Base-by-base conservation (phyloP, 345 rosid genomes). In the Dipteronia dyeriana region DNA sequence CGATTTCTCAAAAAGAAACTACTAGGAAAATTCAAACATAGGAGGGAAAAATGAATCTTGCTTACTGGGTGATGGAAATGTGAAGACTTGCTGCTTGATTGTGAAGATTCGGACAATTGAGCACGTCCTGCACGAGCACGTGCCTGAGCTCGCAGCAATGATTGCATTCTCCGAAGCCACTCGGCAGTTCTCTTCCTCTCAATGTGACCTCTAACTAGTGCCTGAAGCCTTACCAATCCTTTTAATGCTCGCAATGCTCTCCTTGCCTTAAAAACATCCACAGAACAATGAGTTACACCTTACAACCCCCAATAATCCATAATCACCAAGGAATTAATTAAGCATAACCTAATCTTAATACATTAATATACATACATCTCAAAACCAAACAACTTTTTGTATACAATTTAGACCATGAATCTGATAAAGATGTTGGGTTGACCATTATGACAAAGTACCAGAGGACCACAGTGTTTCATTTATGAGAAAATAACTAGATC, bases 161-260 rank as follows among this genome's bases (percentile, higher is more conserved):
- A 86, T 47, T 92, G 99, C 97, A 94, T 92, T 77, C 85, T 60
- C 10, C 84, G 88, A 59, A 89, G 75, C 91, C 89, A 84, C 29
- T 81, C 83, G 4, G 87, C 70, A 34, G 85, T 86, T 78, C 88
- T 83, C 85, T 94, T 97, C 75, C 99, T 83, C 84, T 89, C 91
- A 4, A 94, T 88, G 75, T 94, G 93, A 12, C 99, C 97, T 84
- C 99, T 91, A n/a, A 92, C 97, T 45, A 92, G 80, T 0, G 98
- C 98, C 75, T 97, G 97, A 81, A 97, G 96, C 90, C 90, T 90
- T n/a, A 97, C 98, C 79, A 97, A 77, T n/a, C 95, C 95, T 81
- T 83, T 97, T 13, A 97, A 70, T 26, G 99, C 99, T n/a, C 98
- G 87, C 85, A 94, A 82, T 0, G 99, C 98, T 81, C 94, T 87